Base-by-base conservation (phyloP, 768 basidiomycete species). In the Daedaleopsis nitida region DNA sequence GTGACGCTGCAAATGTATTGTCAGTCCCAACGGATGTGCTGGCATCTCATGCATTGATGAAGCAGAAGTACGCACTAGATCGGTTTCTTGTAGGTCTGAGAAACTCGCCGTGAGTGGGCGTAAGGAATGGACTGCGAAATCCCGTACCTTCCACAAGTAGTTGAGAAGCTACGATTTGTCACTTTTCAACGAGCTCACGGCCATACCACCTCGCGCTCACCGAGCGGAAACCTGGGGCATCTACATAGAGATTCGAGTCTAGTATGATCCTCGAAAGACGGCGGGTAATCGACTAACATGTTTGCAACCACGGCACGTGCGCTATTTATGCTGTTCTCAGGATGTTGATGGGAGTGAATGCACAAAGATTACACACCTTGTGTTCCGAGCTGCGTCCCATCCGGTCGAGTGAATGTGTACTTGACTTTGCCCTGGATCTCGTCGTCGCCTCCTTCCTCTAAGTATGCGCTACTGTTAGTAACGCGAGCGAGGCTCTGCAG, bases 351-450 rank as follows among this genome's bases (percentile, higher is more conserved):
- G 19, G 21, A 16, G 14, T 14, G n/a, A 48, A 49, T 14, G 21
- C 13, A 43, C 6, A n/a, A 53, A 13, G 21, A 52, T 35, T 32
- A 32, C 19, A 64, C 66, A 85, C 83, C 82, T 78, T 87, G 83
- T 11, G 75, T 85, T 6, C 85, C 88, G 17, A 88, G 78, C 65
- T 87, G 80, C 10, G 84, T 84, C 4, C 85, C 86, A 64, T 88
- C 86, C 5, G 85, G 81, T 35, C 85, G 75, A 14, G 78, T 85
- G 70, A 88, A 86, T 2, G 85, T 86, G 65, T 84, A 83, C 50
- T 82, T 83, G 38, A 84, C 80, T 12, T 80, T 73, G 6, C 85
- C 85, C 66, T 86, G 85, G 73, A 88, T 84, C 66, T 87, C 87
- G 62, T 86, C 83, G 55, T 81, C 78, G 2, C 84, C 84, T 12